Evolutionary conservation across 2,329 filamentous ascomycete species (phyloP).

Genomic region (Endocalyx cinctus): DNA sequence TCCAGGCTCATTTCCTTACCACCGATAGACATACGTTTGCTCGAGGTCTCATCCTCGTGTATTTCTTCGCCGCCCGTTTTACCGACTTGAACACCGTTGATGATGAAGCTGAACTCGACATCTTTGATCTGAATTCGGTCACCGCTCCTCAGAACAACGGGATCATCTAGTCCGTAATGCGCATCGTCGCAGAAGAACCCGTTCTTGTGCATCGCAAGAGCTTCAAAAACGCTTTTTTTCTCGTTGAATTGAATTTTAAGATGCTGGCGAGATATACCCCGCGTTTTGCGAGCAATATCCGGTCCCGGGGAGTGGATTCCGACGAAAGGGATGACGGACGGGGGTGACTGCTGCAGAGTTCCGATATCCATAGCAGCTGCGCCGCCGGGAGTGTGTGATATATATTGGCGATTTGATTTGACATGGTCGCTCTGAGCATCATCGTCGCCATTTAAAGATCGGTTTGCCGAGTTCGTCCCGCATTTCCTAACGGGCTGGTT

Average conservation of each 20-base stretch:
- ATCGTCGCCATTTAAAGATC: conserved; percentile 39
- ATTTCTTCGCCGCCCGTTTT: conserved; percentile 55
- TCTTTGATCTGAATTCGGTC: conserved; percentile 68
- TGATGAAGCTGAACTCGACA: conserved; percentile 62
- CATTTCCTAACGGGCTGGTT: conserved; percentile 42
- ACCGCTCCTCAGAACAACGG: conserved; percentile 57
- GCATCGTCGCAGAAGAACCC: conserved; percentile 64
- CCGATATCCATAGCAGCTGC: conserved; percentile 56
- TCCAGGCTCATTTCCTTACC: conserved; percentile 71
- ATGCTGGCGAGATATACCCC: conserved; percentile 70
- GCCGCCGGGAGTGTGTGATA: conserved; percentile 55
- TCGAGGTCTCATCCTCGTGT: conserved; percentile 44
- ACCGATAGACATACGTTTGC: conserved; percentile 48
- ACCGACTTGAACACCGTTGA: conserved; percentile 58
- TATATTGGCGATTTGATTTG: conserved; percentile 55
- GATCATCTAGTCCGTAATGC: conserved; percentile 45
- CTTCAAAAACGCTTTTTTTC: conserved; percentile 59
- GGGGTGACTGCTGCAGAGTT: conserved; percentile 56
- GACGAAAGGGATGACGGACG: conserved; percentile 59
- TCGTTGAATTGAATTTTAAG: conserved; percentile 68
- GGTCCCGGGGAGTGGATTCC: conserved; percentile 67
- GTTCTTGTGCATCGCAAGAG: conserved; percentile 57
- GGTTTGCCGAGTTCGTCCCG: conserved; percentile 38
- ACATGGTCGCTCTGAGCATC: conserved; percentile 36
- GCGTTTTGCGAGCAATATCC: conserved; percentile 58